Conservation (phyloP, 805 yeast genomes). For the Candida lessepsii region DNA sequence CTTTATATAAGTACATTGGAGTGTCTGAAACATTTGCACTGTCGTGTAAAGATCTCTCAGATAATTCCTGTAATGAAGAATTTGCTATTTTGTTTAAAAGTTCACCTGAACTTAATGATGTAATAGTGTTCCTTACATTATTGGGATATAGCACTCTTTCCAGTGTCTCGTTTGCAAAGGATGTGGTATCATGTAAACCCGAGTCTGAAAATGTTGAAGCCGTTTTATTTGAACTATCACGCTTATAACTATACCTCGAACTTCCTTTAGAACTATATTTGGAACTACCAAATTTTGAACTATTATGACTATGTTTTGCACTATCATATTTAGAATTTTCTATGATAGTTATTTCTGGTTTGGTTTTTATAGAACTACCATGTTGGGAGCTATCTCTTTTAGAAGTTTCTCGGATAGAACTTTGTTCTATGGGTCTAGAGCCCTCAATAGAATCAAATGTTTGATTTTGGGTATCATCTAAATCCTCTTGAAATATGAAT, state of each 20-base stretch:
- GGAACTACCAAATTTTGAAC: too few relatives aligned
- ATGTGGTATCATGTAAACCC: constrained; percentile 7
- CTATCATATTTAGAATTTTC: not conserved
- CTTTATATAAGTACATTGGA: constrained; percentile 9
- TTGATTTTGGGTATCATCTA: constrained; percentile 20
- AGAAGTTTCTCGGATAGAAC: too few relatives aligned
- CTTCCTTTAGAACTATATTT: too few relatives aligned
- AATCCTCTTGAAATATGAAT: constrained; percentile 30
- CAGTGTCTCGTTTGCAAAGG: constrained; percentile 10
- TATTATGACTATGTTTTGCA: too few relatives aligned
- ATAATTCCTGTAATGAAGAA: constrained; percentile 8
- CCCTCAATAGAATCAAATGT: too few relatives aligned
- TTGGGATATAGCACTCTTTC: constrained; percentile 4
- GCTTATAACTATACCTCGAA: too few relatives aligned
- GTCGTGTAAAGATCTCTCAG: constrained; percentile 7
- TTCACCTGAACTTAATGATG: constrained; percentile 25
- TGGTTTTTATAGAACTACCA: constrained; percentile 10
- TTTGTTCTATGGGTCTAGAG: too few relatives aligned
- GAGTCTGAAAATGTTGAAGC: not conserved
- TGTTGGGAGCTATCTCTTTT: constrained; percentile 8
- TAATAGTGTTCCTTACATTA: not conserved
- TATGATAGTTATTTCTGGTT: too few relatives aligned
- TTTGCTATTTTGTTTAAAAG: constrained; percentile 24
- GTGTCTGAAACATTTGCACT: not conserved
- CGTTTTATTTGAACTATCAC: too few relatives aligned